Evolutionary conservation across 2,329 filamentous ascomycete genomes (phyloP), one percentile per base, ranked within the genome.

Genomic region (Cryphonectria japonica): DNA sequence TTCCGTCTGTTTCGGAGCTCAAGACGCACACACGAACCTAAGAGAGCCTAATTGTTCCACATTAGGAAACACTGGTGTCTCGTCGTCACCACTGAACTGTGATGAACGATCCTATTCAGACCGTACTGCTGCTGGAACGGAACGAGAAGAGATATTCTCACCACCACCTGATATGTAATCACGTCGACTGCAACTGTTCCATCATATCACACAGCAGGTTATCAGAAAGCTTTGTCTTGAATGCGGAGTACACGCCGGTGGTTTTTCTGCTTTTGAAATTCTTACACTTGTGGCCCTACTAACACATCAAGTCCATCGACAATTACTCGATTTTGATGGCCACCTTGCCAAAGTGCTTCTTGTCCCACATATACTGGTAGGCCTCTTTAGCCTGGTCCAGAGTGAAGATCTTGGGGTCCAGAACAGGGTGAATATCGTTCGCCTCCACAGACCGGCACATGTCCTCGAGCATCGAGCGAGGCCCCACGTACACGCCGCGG

Each of bases 301-400:
- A 8, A 16, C 13, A 62, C 9, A 26, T 2, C 9, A n/a, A 39
- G n/a, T 11, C 32, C 1, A 13, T 62, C 11, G 7, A 39, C n/a
- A 5, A 7, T 32, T 75, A 82, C 66, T 79, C 76, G 60, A 86
- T 81, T 76, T 84, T 83, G 74, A 89, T 85, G 2, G 79, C 79
- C 60, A 89, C 74, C 78, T 89, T 89, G 66, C 87, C 87, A 69
- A 88, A 83, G 75, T 89, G 87, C 74, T 84, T 85, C 77, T 87
- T 80, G 34, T 79, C 82, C 83, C 83, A 82, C 82, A 87, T 84
- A 72, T 88, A 85, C 69, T 87, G 79, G 76, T 87, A 89, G 0
- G 87, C 87, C 69, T 83, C 80, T 72, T 76, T 78, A 0, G 76
- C 73, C 74, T 82, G 73, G 2, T 81, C 81, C 14, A 85, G 76